Evolutionary conservation across 768 basidiomycete genomes (phyloP).

Genomic region (Leccinellum luteum): DNA sequence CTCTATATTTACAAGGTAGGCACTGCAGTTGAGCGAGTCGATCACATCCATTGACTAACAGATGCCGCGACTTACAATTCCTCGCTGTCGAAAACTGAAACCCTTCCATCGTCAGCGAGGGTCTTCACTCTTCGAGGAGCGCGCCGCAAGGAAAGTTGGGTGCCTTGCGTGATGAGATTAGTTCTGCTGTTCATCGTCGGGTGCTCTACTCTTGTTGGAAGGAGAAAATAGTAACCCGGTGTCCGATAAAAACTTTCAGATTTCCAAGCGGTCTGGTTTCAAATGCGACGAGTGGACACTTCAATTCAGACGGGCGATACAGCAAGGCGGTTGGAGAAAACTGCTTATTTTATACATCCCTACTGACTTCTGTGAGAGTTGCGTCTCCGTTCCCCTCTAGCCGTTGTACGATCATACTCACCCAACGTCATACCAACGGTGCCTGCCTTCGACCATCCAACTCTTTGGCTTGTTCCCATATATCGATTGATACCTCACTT

Average conservation of each 20-base stretch:
- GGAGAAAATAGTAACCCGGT: background rate
- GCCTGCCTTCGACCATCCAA: constrained; percentile 48
- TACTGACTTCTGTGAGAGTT: background rate
- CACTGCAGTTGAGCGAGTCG: constrained; percentile 23
- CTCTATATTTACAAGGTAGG: constrained; percentile 40
- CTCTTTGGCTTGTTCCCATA: constrained; percentile 65
- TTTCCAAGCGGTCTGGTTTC: constrained; percentile 7
- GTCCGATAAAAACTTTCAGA: background rate
- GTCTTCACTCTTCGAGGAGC: constrained; percentile 16
- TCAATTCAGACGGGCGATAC: constrained; percentile 9
- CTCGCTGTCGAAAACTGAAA: constrained; percentile 29
- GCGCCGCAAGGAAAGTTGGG: constrained; percentile 23
- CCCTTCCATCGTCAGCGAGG: constrained; percentile 18
- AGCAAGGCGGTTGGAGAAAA: background rate
- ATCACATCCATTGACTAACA: background rate
- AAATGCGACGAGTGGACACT: constrained; percentile 10
- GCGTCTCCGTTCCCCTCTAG: background rate
- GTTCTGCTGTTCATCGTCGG: constrained; percentile 14
- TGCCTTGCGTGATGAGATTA: constrained; percentile 21
- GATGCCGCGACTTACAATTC: constrained; percentile 31
- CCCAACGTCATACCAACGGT: constrained; percentile 9
- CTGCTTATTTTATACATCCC: constrained; percentile 1
- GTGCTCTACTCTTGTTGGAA: background rate
- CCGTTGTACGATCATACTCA: constrained; percentile 1
- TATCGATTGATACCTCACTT: constrained; percentile 48